These are phyloP conservation scores for Macadamia tetraphylla DNA, from an alignment of 164 flowering plant species.

Conservation along the genomic window DNA sequence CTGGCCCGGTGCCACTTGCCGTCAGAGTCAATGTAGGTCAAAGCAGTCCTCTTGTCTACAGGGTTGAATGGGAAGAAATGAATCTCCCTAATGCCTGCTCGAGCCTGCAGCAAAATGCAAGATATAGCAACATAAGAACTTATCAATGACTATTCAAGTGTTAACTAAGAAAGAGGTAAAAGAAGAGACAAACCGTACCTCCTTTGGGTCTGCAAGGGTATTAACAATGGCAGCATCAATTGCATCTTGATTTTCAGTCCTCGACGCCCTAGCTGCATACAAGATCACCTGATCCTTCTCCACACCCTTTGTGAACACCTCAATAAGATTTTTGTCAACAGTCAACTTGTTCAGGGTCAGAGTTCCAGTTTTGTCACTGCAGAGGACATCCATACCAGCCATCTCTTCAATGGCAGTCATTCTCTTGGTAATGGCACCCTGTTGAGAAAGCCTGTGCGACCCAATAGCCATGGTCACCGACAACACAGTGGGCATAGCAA, in stretches of 20 bases:
- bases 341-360: constrained; percentile 38
- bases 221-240: constrained; percentile 45
- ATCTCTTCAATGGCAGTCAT: constrained; percentile 91
- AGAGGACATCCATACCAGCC: constrained; percentile 76
- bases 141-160: neutral
- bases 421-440: constrained; percentile 81
- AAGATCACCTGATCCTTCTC: constrained; percentile 37
- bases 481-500: constrained; percentile 83
- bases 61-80: constrained; percentile 44
- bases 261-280: constrained; percentile 41
- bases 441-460: constrained; percentile 74
- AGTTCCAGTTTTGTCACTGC: constrained; percentile 42
- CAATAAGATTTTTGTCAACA: constrained; percentile 33
- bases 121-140: neutral
- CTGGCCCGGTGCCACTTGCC: constrained; percentile 42
- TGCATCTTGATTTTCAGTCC: constrained; percentile 42
- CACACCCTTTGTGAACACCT: constrained; percentile 33
- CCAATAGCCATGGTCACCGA: constrained; percentile 90
- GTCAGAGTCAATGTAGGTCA: constrained; percentile 33
- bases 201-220: constrained; percentile 43
- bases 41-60: constrained; percentile 42
- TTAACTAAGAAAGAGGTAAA: neutral
- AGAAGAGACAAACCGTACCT: constrained; percentile 17
- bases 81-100: constrained; percentile 33
- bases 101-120: constrained; percentile 20